A percentile compares a stretch with the other conserved stretches of the same genome.
phyloP scores from a whole-genome alignment of 1,139 yeast species.

The Sugiyamaella sp. region DNA sequence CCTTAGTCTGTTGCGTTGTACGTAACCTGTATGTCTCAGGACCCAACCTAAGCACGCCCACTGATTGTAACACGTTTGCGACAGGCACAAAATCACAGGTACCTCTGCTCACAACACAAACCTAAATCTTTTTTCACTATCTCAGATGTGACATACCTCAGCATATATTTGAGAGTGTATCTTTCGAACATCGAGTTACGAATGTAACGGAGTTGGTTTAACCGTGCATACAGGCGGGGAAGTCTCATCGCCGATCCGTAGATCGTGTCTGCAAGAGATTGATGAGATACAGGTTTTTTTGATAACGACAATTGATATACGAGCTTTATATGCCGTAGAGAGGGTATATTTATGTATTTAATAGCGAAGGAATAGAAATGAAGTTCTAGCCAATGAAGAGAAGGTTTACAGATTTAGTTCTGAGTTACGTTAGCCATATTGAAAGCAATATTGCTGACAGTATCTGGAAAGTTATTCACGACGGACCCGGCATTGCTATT shows the following conservation, averaged over 20 bases:
- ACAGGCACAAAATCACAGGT: no score
- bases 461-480: constrained; percentile 25
- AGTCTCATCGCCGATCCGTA: constrained; percentile 11
- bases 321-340: not conserved
- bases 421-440: constrained; percentile 27
- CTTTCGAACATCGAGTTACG: no score
- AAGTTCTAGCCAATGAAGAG: not conserved
- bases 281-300: not conserved
- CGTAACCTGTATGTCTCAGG: no score
- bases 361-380: constrained; percentile 1
- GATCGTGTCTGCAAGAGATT: not conserved
- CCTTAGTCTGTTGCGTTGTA: no score
- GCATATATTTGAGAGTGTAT: no score
- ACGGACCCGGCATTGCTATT: constrained; percentile 33
- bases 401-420: not conserved
- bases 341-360: not conserved
- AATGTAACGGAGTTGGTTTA: not conserved
- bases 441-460: constrained; percentile 37
- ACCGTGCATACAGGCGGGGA: constrained; percentile 12
- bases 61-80: no score
- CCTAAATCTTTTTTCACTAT: no score
- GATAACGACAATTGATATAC: no score
- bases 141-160: no score
- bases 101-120: no score
- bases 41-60: no score